phyloP scores from a whole-genome alignment of 2,329 filamentous ascomycete genomes.

The Fusarium anguioides region DNA sequence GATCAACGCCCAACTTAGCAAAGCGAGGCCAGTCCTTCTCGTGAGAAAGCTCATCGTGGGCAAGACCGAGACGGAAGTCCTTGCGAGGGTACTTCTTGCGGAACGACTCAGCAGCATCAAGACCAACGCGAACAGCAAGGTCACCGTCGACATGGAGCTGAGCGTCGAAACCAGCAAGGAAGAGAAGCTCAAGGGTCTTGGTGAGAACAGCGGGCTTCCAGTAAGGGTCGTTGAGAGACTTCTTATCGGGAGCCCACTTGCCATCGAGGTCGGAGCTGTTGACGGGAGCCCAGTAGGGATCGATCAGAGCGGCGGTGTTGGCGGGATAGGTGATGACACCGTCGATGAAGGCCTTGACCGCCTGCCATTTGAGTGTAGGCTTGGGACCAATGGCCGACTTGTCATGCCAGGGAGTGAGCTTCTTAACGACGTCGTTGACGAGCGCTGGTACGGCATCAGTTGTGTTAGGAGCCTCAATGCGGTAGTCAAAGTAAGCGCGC shows the following conservation, averaged over 20 bases:
- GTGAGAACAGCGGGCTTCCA: conserved; percentile 40
- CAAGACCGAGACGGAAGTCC: conserved; percentile 41
- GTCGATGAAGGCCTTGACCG: conserved; percentile 45
- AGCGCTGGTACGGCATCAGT: conserved; percentile 14
- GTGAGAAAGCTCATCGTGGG: conserved; percentile 42
- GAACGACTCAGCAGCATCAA: conserved; percentile 40
- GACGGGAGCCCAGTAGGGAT: conserved; percentile 41
- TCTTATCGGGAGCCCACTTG: conserved; percentile 34
- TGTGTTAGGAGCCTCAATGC: conserved; percentile 40
- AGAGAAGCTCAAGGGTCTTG: conserved; percentile 40
- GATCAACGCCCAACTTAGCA: conserved; percentile 40
- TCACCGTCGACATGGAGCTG: conserved; percentile 45
- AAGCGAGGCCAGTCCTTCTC: conserved; percentile 43
- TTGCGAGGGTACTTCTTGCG: conserved; percentile 31
- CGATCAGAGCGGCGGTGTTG: conserved; percentile 45
- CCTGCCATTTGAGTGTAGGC: conserved; percentile 45
- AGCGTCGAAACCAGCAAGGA: conserved; percentile 36
- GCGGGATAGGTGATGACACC: conserved; percentile 46
- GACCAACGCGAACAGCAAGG: conserved; percentile 39
- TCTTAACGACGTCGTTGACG: conserved; percentile 24
- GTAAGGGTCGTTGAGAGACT: conserved; percentile 44
- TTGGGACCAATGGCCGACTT: conserved; percentile 20
- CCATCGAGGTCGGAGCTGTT: conserved; percentile 27
- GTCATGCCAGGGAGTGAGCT: conserved; percentile 24
- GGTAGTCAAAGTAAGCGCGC: conserved; percentile 45